Base-by-base conservation (phyloP, 352 stramenopile species). In the Phytophthora tubulina region DNA sequence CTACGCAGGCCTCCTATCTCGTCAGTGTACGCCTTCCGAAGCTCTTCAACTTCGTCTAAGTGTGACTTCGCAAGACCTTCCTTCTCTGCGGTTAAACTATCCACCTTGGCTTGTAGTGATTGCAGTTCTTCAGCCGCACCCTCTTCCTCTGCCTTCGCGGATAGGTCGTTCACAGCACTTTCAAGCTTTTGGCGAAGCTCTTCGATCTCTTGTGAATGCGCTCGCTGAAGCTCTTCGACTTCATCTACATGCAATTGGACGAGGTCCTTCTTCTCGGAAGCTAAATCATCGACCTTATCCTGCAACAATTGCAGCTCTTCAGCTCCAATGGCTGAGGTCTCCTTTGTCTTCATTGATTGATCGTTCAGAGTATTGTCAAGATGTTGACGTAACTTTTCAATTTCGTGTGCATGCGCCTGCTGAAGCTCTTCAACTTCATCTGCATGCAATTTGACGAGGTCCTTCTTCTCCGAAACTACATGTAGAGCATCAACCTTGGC, bases 61-160 rank as follows among this genome's bases (percentile, higher is more conserved):
- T 67, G 57, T 38, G 8, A 39, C 27, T 53, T 61, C 11, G 32
- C 32, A 35, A 73, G 36, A 9, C 33, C 13, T 13, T 73, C 61
- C 14, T 68, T 78, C 14, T 67, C 58, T n/a, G n/a, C 53, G 10
- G 21, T 52, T 39, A 79, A 66, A 0, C 5, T 36, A 17, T 73
- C 67, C 6, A 82, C n/a, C 9, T 76, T 58, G 9, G 68, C 36
- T 17, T 65, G 55, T 48, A 76, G 14, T 2, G 32, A 45, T 8
- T 80, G 57, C 11, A 87, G 52, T 55, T 81, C 53, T n/a, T 76
- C 73, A 17, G 66, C 64, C 6, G 49, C 63, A 31, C 68, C 66
- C 6, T 66, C 21, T 41, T 63, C n/a, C 27, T 36, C 46, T 45
- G 13, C 17, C 9, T 44, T 35, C 35, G 13, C 32, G 14, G 35